Evolutionary conservation across 495 filamentous ascomycete genomes (phyloP).

Genomic region (Trypethelium eluteriae): DNA sequence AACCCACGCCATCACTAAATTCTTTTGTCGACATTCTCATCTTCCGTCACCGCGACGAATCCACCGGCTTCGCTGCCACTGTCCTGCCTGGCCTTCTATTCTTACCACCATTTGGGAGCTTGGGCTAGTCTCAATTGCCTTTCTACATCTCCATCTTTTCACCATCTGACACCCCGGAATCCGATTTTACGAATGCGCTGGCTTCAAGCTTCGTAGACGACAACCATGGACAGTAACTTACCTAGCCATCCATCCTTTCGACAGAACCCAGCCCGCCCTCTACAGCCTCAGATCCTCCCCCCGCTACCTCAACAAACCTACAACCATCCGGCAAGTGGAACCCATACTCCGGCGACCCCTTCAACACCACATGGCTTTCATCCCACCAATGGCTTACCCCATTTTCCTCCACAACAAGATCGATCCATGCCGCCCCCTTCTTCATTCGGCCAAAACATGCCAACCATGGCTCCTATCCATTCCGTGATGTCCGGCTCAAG

Average conservation of each 20-base stretch:
- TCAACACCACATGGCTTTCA: conserved; percentile 23
- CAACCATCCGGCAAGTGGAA: conserved; percentile 23
- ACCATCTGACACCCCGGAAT: background rate
- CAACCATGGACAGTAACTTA: background rate
- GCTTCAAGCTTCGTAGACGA: background rate
- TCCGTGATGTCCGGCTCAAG: background rate
- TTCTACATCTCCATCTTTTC: background rate
- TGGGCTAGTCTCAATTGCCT: background rate
- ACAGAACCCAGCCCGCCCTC: background rate
- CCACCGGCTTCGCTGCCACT: background rate
- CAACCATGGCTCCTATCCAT: conserved; percentile 38
- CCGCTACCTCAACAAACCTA: background rate
- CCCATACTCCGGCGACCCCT: conserved; percentile 28
- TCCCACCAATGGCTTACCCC: background rate
- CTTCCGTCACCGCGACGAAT: background rate
- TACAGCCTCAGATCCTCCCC: background rate
- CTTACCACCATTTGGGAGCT: background rate
- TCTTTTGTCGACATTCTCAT: background rate
- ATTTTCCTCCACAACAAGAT: conserved; percentile 7
- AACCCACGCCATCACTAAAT: background rate
- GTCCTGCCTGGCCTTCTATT: background rate
- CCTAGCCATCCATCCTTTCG: conserved; percentile 8
- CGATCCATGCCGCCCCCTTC: conserved; percentile 23
- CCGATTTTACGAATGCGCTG: conserved; percentile 4
- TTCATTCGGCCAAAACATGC: conserved; percentile 15